Evolutionary conservation across 257 asterid species (phyloP).

Genomic region (Solanum etuberosum): DNA sequence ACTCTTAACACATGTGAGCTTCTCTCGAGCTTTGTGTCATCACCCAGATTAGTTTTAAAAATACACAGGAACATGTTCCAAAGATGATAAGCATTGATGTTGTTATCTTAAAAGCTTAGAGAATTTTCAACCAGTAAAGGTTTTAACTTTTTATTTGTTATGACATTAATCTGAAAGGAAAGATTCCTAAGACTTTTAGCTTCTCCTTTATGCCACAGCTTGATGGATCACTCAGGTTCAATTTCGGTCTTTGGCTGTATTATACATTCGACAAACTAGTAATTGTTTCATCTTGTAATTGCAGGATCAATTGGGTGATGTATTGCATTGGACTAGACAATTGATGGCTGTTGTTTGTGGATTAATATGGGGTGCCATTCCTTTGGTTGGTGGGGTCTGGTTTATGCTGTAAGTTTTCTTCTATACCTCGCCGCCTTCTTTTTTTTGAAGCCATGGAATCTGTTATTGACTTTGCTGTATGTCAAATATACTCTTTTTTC

Average conservation of each 20-base stretch:
- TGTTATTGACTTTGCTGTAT: neutral
- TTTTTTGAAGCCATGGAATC: neutral
- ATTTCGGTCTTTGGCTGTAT: neutral
- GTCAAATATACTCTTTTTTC: neutral
- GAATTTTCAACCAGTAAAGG: neutral
- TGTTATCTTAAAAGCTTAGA: neutral
- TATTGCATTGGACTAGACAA: slow-evolving; percentile 92
- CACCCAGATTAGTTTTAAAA: neutral
- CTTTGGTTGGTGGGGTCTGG: slow-evolving; percentile 89
- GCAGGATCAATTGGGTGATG: slow-evolving; percentile 95
- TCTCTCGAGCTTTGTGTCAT: neutral
- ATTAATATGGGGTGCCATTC: slow-evolving; percentile 87
- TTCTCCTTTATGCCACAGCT: neutral
- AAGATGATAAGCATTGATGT: neutral
- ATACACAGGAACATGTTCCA: neutral
- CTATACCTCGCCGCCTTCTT: neutral
- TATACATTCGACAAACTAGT: neutral
- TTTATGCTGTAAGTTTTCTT: slow-evolving; percentile 55
- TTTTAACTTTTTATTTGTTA: neutral
- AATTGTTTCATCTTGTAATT: slow-evolving; percentile 6
- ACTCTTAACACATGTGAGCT: neutral
- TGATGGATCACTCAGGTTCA: neutral
- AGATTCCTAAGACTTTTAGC: neutral
- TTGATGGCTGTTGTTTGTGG: slow-evolving; percentile 70
- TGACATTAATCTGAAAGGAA: neutral